These are phyloP conservation scores for Capronia epimyces DNA, from an alignment of 2,329 filamentous ascomycete species.

Conservation along the genomic window DNA sequence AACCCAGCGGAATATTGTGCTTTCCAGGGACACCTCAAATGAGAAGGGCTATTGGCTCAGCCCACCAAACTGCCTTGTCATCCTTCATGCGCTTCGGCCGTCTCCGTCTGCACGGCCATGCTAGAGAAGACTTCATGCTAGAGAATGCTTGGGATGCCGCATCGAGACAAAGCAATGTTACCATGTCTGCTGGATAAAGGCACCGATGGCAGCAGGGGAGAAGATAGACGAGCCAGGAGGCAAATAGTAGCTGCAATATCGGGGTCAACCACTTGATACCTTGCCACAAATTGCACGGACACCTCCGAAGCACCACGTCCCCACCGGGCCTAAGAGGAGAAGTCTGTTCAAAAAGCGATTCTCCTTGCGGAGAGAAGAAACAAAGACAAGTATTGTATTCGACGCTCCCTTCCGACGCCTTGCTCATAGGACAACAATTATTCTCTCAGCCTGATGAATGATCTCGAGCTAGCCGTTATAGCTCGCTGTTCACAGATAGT, in stretches of 20 bases:
- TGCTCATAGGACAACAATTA: background rate
- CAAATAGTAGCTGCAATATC: background rate
- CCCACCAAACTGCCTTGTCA: background rate
- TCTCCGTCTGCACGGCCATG: constrained; percentile 13
- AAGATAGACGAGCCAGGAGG: background rate
- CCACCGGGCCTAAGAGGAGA: too few species aligned
- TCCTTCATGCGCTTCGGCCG: constrained; percentile 18
- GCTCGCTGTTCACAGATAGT: constrained; percentile 10
- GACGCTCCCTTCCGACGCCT: background rate
- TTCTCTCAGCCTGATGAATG: background rate
- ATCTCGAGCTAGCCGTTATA: constrained; percentile 3
- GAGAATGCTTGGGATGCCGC: too few species aligned
- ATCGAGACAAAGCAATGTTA: background rate
- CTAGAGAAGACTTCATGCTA: background rate
- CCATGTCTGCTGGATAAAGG: background rate
- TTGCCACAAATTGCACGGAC: too few species aligned
- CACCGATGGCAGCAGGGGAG: background rate
- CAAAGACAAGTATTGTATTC: background rate
- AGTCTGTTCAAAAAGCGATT: too few species aligned
- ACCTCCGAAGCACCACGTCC: too few species aligned
- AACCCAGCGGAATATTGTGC: background rate
- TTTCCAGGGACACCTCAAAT: background rate
- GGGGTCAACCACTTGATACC: too few species aligned
- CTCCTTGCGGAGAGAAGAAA: background rate
- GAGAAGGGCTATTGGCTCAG: too few species aligned